Base-by-base conservation (phyloP, 805 yeast genomes). In the Candida verbasci region DNA sequence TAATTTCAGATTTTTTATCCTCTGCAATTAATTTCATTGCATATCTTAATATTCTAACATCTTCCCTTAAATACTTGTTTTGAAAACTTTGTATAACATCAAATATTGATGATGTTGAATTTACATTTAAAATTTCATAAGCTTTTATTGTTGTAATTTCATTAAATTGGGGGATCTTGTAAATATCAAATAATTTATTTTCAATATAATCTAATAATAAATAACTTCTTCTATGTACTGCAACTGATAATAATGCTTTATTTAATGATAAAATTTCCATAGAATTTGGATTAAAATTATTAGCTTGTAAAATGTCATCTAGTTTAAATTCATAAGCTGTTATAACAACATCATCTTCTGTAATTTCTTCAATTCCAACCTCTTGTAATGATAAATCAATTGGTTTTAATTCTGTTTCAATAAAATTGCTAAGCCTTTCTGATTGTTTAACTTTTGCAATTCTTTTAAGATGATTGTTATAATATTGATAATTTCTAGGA, bases 311-410 rank as follows among this genome's bases (percentile, higher is more conserved):
- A 2, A 61, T 48, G 39, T 85, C 94, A 28, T 74, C 74, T 2
- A 70, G 50, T 41, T 79, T 78, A 29, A 82, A 67, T 39, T 82
- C 80, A 49, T 76, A 84, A 0, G 94, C 89, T 1, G 94, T 82
- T 20, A 78, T 68, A 3, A 86, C 74, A 29, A 84, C 77, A 43
- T 85, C 93, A 50, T 68, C 73, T 39, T 68, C 73, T 11, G 73
- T 68, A 24, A 65, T 56, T 34, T 62, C 70, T 40, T 66, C 72
- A 17, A 67, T 58, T 8, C 60, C 53, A 32, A 68, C 45, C 34
- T 62, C 68, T 3, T 55, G 56, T 26, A 63, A 40, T 1, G 72
- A 68, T 15, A 64, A 46, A 17, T 40, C 29, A 9, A 55, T 32
- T 1, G 72, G 71, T 5, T 67, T 39, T 15, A 68, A 29, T 37